Conservation (phyloP, 345 rosid species). For the Anastatica hierochuntica region DNA sequence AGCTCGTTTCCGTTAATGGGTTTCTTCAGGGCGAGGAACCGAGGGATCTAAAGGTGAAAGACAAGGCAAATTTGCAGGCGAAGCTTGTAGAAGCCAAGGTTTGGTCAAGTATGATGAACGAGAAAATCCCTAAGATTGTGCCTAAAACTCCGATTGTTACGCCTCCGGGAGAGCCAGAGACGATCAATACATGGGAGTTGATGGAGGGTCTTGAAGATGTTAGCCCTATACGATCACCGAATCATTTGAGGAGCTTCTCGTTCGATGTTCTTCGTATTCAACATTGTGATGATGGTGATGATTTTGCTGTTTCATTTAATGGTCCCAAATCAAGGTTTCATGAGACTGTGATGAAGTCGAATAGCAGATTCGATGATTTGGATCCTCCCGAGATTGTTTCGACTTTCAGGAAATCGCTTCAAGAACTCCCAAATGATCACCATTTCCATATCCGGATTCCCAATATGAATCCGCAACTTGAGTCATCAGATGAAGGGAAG, state of each 20-base stretch:
- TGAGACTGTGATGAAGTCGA: slow-evolving; percentile 16
- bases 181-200: slow-evolving; percentile 83
- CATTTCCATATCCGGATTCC: slow-evolving; percentile 42
- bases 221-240: slow-evolving; percentile 35
- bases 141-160: slow-evolving; percentile 67
- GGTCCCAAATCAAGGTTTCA: too few relatives aligned
- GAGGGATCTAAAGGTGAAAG: slow-evolving; percentile 10
- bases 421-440: slow-evolving; percentile 44
- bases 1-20: too few relatives aligned
- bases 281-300: not conserved
- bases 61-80: slow-evolving; percentile 24
- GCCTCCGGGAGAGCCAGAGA: slow-evolving; percentile 96
- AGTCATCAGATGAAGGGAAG: slow-evolving; percentile 1
- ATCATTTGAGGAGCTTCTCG: slow-evolving; percentile 59
- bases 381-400: slow-evolving; percentile 52
- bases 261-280: slow-evolving; percentile 33
- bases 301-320: not conserved
- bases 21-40: slow-evolving; percentile 5
- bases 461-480: not conserved
- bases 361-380: slow-evolving; percentile 28
- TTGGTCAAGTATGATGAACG: slow-evolving; percentile 81
- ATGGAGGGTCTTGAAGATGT: slow-evolving; percentile 88
- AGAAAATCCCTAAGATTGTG: slow-evolving; percentile 51
- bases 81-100: slow-evolving; percentile 65
- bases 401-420: slow-evolving; percentile 47